These are phyloP conservation scores for Aureobasidium sp. DNA, from an alignment of 2,329 filamentous ascomycete species.

Conservation along the genomic window DNA sequence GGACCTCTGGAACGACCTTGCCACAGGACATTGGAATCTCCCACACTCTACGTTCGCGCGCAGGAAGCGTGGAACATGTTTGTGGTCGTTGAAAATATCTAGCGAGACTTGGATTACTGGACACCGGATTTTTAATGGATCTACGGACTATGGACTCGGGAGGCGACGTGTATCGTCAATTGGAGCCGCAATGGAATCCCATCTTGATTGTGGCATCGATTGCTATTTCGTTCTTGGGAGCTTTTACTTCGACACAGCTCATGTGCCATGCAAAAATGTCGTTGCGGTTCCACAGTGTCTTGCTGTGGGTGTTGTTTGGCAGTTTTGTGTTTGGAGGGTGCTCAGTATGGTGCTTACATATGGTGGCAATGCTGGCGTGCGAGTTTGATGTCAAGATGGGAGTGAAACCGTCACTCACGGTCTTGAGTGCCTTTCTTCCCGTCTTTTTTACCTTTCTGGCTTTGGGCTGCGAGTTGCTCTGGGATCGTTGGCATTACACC, in stretches of 20 bases:
- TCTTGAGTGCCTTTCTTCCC: slow-evolving; percentile 18
- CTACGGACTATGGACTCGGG: not conserved
- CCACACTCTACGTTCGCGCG: not conserved
- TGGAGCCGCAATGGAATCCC: slow-evolving; percentile 21
- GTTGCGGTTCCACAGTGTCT: slow-evolving; percentile 21
- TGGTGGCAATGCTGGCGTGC: slow-evolving; percentile 27
- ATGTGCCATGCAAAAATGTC: slow-evolving; percentile 27
- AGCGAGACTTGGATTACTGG: not conserved
- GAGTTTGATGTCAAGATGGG: slow-evolving; percentile 25
- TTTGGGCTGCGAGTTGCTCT: slow-evolving; percentile 23
- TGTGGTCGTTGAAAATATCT: not conserved
- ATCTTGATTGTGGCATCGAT: slow-evolving; percentile 24
- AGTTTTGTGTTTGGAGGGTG: slow-evolving; percentile 28
- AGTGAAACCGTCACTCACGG: slow-evolving; percentile 21
- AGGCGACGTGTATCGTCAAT: not conserved
- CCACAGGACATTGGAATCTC: not conserved
- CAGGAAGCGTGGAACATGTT: not conserved
- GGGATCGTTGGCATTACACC: slow-evolving; percentile 18
- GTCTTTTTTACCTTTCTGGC: slow-evolving; percentile 17
- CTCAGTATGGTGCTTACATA: slow-evolving; percentile 26
- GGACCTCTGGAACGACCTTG: not conserved
- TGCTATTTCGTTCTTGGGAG: slow-evolving; percentile 25
- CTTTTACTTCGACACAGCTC: slow-evolving; percentile 27
- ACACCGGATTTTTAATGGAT: not conserved
- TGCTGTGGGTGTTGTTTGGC: slow-evolving; percentile 24